Percentiles rank a stretch among this genome's conserved stretches.
Conservation (phyloP, 257 asterid genomes). For the Galeopsis tetrahit region DNA sequence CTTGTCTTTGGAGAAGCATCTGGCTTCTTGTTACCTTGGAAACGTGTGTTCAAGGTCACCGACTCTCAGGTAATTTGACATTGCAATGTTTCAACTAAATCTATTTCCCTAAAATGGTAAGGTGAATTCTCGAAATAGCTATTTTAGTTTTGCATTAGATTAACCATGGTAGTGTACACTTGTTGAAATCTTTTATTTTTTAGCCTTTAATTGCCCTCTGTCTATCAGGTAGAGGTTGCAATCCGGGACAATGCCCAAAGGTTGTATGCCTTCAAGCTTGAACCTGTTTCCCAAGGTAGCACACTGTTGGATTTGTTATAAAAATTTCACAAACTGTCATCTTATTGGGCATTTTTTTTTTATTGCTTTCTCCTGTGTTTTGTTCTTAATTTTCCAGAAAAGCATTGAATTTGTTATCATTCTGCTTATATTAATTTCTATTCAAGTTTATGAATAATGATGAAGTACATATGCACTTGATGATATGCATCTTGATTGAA, state of each 20-base stretch:
- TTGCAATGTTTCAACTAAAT: constrained; percentile 13
- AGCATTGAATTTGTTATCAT: not conserved
- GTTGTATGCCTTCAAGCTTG: constrained; percentile 72
- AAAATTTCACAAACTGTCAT: constrained; percentile 12
- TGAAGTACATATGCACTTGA: not conserved
- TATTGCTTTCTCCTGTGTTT: constrained; percentile 23
- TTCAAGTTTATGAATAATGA: constrained; percentile 18
- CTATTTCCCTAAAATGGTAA: not conserved
- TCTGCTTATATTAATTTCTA: constrained; percentile 1
- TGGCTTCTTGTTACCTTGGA: constrained; percentile 97
- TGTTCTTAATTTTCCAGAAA: not conserved
- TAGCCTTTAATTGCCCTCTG: constrained; percentile 24
- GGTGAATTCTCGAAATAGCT: not conserved
- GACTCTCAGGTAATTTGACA: constrained; percentile 78
- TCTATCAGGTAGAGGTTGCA: constrained; percentile 89
- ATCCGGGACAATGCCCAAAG: constrained; percentile 92
- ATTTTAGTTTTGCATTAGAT: constrained; percentile 15
- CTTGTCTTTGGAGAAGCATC: constrained; percentile 97
- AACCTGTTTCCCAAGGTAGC: constrained; percentile 75
- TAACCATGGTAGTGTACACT: constrained; percentile 5
- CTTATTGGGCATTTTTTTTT: not conserved
- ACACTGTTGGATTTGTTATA: not conserved
- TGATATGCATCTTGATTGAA: constrained; percentile 19
- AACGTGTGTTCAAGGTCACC: constrained; percentile 91
- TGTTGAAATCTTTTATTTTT: constrained; percentile 2